Percentiles rank a stretch among this genome's conserved stretches.
phyloP scores from a whole-genome alignment of 1,284 basidiomycete genomes.

The Rhodotorula sp. region DNA sequence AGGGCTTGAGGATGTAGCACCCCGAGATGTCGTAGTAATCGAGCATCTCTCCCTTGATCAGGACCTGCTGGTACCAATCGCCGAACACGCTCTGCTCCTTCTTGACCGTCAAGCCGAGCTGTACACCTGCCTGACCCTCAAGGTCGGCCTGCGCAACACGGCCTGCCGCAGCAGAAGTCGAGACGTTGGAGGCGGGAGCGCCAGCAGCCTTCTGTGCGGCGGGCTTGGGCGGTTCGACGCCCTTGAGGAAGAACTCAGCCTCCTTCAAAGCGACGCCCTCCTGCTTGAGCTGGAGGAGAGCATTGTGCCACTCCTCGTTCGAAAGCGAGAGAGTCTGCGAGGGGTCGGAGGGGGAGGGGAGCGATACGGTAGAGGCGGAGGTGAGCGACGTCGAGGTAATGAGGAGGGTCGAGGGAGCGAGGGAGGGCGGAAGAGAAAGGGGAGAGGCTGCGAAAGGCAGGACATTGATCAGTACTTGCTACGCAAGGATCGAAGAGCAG shows the following conservation, averaged over 20 bases:
- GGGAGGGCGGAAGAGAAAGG: slow-evolving; percentile 39
- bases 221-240: slow-evolving; percentile 41
- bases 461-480: no score
- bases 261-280: slow-evolving; percentile 63
- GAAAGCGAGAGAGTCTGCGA: slow-evolving; percentile 71
- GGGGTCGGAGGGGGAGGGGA: slow-evolving; percentile 73
- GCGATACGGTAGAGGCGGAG: slow-evolving; percentile 57
- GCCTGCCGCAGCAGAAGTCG: slow-evolving; percentile 34
- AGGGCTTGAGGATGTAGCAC: slow-evolving; percentile 97
- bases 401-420: slow-evolving; percentile 52
- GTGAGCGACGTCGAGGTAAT: slow-evolving; percentile 76
- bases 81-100: slow-evolving; percentile 86
- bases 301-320: slow-evolving; percentile 68
- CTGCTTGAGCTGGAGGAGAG: slow-evolving; percentile 68
- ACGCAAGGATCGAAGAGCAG: no score
- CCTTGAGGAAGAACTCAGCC: slow-evolving; percentile 67
- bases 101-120: slow-evolving; percentile 89
- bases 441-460: slow-evolving; percentile 43
- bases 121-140: slow-evolving; percentile 80
- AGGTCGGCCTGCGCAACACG: slow-evolving; percentile 63
- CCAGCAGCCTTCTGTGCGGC: slow-evolving; percentile 41
- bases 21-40: slow-evolving; percentile 99
- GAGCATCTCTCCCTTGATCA: slow-evolving; percentile 97
- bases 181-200: slow-evolving; percentile 48
- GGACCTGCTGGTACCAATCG: slow-evolving; percentile 94